Percentiles rank a stretch among this genome's conserved stretches.
These are phyloP conservation scores for Harringtonia lauricola DNA, from an alignment of 2,329 filamentous ascomycete species.

Conservation along the genomic window DNA sequence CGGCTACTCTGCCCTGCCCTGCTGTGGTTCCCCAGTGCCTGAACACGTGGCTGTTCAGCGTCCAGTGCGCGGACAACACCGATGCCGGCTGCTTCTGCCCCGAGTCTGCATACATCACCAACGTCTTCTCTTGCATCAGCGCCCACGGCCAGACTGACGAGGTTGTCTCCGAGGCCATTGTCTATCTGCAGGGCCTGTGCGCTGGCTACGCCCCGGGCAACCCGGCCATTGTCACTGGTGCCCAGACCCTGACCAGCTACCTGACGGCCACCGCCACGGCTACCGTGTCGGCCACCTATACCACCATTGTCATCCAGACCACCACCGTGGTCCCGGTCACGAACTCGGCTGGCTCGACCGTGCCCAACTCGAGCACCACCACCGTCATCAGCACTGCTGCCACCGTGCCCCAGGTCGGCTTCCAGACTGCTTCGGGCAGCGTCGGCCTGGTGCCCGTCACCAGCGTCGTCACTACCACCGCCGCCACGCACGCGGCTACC, in stretches of 20 bases:
- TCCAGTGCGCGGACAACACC: slow-evolving; percentile 73
- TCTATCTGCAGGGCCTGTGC: slow-evolving; percentile 88
- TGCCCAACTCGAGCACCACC: slow-evolving; percentile 40
- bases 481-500: not conserved
- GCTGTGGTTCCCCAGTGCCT: slow-evolving; percentile 74
- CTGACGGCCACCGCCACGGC: slow-evolving; percentile 37
- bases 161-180: slow-evolving; percentile 59
- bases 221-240: slow-evolving; percentile 73
- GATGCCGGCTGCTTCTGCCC: slow-evolving; percentile 83
- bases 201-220: slow-evolving; percentile 62
- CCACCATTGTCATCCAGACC: slow-evolving; percentile 35
- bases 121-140: slow-evolving; percentile 72
- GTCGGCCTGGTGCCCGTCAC: slow-evolving; percentile 20
- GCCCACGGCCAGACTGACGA: slow-evolving; percentile 59
- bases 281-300: slow-evolving; percentile 27
- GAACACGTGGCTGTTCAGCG: slow-evolving; percentile 74
- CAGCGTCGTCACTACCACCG: not conserved
- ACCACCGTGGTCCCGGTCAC: slow-evolving; percentile 42
- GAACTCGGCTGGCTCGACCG: slow-evolving; percentile 30
- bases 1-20: slow-evolving; percentile 47
- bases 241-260: slow-evolving; percentile 47
- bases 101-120: slow-evolving; percentile 60
- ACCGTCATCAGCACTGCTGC: slow-evolving; percentile 34
- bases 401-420: slow-evolving; percentile 40
- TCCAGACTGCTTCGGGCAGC: slow-evolving; percentile 24